phyloP scores from a whole-genome alignment of 2,329 filamentous ascomycete species.

The Decorospora gaudefroyi region DNA sequence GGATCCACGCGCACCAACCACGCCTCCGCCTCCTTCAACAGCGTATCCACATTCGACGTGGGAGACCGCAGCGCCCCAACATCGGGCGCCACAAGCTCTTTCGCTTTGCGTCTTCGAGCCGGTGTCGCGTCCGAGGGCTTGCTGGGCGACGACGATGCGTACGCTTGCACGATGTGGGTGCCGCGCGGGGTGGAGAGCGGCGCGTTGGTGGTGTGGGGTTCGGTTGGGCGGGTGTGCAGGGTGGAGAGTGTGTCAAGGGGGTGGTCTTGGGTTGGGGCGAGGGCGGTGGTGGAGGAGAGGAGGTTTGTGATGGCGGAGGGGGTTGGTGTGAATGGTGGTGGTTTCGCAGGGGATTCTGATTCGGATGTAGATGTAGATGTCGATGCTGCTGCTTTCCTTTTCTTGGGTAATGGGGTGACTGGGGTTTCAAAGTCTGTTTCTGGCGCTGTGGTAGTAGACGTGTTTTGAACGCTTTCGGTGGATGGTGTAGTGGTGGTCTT shows the following conservation, averaged over 20 bases:
- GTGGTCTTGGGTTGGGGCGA: conserved; percentile 25
- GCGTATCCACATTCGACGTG: conserved; percentile 66
- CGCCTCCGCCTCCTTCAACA: conserved; percentile 75
- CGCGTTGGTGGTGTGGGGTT: conserved; percentile 69
- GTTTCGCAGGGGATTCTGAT: conserved; percentile 22
- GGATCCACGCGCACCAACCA: conserved; percentile 75
- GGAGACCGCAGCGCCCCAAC: conserved; percentile 38
- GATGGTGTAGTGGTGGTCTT: conserved; percentile 1
- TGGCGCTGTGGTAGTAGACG: too few relatives aligned
- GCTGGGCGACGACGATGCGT: conserved; percentile 47
- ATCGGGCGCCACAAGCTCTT: conserved; percentile 46
- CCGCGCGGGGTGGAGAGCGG: conserved; percentile 72
- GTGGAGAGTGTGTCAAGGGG: conserved; percentile 34
- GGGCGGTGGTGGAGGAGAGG: conserved; percentile 45
- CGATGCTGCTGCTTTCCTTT: conserved; percentile 25
- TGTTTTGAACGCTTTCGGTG: background rate
- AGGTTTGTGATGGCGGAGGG: conserved; percentile 56
- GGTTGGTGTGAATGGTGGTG: conserved; percentile 50
- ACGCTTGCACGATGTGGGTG: conserved; percentile 61
- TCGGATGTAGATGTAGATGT: background rate
- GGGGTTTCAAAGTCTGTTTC: conserved; percentile 22
- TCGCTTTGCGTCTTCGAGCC: conserved; percentile 52
- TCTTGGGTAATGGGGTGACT: conserved; percentile 42
- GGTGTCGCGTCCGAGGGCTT: conserved; percentile 36
- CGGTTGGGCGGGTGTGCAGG: conserved; percentile 59